Evolutionary conservation across 768 basidiomycete genomes (phyloP).

Genomic region (Omphalotus guepiniiformis): DNA sequence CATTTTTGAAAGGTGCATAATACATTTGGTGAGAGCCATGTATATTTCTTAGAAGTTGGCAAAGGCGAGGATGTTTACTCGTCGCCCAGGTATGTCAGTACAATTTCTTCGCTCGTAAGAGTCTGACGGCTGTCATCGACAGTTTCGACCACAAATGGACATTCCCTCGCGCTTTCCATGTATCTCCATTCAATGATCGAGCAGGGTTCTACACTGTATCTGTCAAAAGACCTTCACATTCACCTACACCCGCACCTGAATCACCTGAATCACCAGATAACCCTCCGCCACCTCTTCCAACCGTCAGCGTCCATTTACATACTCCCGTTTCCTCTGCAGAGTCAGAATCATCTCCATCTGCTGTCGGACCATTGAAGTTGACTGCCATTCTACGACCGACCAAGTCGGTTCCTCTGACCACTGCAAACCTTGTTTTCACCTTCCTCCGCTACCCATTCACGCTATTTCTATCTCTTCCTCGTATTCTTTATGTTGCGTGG

Average conservation of each 20-base stretch:
- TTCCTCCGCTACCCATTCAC: constrained; percentile 44
- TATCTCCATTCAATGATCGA: constrained; percentile 74
- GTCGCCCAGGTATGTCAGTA: not conserved
- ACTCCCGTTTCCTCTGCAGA: not conserved
- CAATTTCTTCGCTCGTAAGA: too few species aligned
- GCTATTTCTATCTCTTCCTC: constrained; percentile 49
- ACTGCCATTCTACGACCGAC: constrained; percentile 42
- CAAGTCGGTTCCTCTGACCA: constrained; percentile 34
- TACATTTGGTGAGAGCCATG: constrained; percentile 68
- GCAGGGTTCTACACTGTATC: constrained; percentile 60
- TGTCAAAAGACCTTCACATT: constrained; percentile 41
- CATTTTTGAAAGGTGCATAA: constrained; percentile 49
- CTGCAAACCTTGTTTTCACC: constrained; percentile 29
- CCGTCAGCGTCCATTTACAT: constrained; percentile 39
- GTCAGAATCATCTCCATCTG: not conserved
- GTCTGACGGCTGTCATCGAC: too few species aligned
- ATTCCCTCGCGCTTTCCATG: constrained; percentile 64
- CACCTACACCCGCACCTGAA: constrained; percentile 22
- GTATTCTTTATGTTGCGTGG: constrained; percentile 62
- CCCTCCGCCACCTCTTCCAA: too few species aligned
- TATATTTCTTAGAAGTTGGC: constrained; percentile 39
- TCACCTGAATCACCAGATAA: constrained; percentile 12
- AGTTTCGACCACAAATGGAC: constrained; percentile 65
- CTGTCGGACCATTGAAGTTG: constrained; percentile 49
- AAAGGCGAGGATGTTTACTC: constrained; percentile 35